These are phyloP conservation scores for Colletotrichum sp. DNA, from an alignment of 2,329 filamentous ascomycete genomes.

Conservation along the genomic window DNA sequence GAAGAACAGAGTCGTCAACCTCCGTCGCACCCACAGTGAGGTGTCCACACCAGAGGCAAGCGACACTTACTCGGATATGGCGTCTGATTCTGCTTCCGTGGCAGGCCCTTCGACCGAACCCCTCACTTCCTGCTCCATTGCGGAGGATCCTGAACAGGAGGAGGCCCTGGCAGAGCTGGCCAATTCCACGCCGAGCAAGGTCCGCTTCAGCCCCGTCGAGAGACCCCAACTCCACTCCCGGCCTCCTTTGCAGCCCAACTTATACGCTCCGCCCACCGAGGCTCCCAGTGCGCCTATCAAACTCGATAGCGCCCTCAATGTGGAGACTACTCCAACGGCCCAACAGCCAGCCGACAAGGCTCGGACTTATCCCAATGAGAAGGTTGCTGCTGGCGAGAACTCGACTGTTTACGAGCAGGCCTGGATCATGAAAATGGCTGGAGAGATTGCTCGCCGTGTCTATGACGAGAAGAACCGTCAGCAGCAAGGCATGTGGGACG, in stretches of 20 bases:
- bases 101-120: constrained; percentile 67
- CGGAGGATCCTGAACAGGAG: constrained; percentile 64
- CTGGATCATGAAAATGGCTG: constrained; percentile 92
- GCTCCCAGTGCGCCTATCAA: constrained; percentile 15
- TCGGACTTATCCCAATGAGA: constrained; percentile 28
- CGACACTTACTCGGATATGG: constrained; percentile 47
- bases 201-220: constrained; percentile 43
- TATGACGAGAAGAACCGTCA: constrained; percentile 80
- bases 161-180: constrained; percentile 22
- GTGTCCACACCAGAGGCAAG: constrained; percentile 56
- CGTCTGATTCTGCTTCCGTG: constrained; percentile 60
- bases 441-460: constrained; percentile 86
- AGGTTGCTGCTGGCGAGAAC: constrained; percentile 47
- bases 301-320: not conserved
- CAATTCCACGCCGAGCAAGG: constrained; percentile 35
- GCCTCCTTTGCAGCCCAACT: constrained; percentile 36
- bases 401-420: constrained; percentile 73
- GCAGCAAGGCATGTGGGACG: constrained; percentile 54
- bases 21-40: constrained; percentile 67
- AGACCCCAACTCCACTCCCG: constrained; percentile 31
- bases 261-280: constrained; percentile 30
- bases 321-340: constrained; percentile 22
- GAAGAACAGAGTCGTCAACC: constrained; percentile 83
- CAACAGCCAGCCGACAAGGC: constrained; percentile 26
- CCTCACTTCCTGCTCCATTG: constrained; percentile 58